Percentiles rank a stretch among this genome's conserved stretches.
These are phyloP conservation scores for Artemisia argyi DNA, from an alignment of 129 eudicot species.

Conservation along the genomic window DNA sequence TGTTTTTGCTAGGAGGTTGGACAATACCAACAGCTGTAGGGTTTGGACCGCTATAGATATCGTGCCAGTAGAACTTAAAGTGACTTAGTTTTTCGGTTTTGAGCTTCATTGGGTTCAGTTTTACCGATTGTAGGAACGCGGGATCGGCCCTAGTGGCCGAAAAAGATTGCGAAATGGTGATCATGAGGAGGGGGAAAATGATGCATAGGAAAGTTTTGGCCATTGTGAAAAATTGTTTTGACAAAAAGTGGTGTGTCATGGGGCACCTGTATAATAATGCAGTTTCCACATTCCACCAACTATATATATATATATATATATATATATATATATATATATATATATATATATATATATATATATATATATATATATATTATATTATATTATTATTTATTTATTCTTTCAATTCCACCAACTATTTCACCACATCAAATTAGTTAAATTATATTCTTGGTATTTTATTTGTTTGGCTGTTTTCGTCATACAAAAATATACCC, in stretches of 20 bases:
- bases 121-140: neutral
- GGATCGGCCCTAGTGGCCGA: too few relatives aligned
- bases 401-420: slow-evolving; percentile 3
- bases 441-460: neutral
- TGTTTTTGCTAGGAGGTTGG: slow-evolving; percentile 29
- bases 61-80: slow-evolving; percentile 66
- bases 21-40: slow-evolving; percentile 42
- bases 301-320: too few relatives aligned
- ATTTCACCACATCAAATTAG: neutral
- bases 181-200: too few relatives aligned
- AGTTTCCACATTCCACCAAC: neutral
- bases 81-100: neutral
- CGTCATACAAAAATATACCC: too few relatives aligned
- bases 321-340: too few relatives aligned
- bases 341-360: too few relatives aligned
- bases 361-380: too few relatives aligned
- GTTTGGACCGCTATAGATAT: slow-evolving; percentile 35
- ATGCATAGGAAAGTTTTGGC: slow-evolving; percentile 2
- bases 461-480: too few relatives aligned
- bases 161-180: too few relatives aligned
- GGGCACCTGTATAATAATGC: slow-evolving; percentile 9
- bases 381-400: too few relatives aligned
- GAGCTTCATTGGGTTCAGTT: slow-evolving; percentile 24
- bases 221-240: slow-evolving; percentile 19
- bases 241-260: neutral